Evolutionary conservation across 2,329 filamentous ascomycete genomes (phyloP).

Genomic region (Mycosphaerelloides madeirae): DNA sequence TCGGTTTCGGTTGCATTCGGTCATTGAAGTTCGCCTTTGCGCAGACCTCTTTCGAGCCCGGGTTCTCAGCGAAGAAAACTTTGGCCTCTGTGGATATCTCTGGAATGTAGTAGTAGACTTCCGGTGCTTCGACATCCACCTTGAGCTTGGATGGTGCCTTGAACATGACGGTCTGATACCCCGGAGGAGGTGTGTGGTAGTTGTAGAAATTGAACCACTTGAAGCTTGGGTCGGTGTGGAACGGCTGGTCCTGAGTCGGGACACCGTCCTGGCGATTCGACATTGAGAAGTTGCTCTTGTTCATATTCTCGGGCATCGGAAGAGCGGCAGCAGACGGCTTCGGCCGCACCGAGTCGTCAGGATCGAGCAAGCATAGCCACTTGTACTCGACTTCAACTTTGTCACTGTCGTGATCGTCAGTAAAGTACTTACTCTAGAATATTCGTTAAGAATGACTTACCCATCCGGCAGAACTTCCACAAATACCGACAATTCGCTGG

Average conservation of each 20-base stretch:
- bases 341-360: constrained; percentile 65
- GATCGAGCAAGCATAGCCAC: constrained; percentile 70
- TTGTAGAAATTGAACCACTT: constrained; percentile 67
- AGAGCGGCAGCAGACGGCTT: constrained; percentile 70
- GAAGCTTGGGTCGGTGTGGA: constrained; percentile 42
- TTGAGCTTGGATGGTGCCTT: constrained; percentile 53
- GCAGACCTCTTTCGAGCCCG: constrained; percentile 57
- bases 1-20: constrained; percentile 48
- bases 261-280: constrained; percentile 48
- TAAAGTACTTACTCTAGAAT: constrained; percentile 6
- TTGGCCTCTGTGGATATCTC: constrained; percentile 82
- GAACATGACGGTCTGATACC: constrained; percentile 39
- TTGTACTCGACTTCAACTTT: constrained; percentile 78
- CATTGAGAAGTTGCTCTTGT: constrained; percentile 43
- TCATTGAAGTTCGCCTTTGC: constrained; percentile 68
- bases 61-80: constrained; percentile 84
- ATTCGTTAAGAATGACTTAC: constrained; percentile 47
- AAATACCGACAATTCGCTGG: constrained; percentile 68
- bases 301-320: constrained; percentile 56
- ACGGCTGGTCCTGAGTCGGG: constrained; percentile 44
- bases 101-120: constrained; percentile 85
- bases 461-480: constrained; percentile 80
- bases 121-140: constrained; percentile 70
- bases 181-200: constrained; percentile 36
- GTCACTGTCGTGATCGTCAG: constrained; percentile 47